Base-by-base conservation (phyloP, 2,329 filamentous ascomycete genomes). In the Dactylellina parvicollis region DNA sequence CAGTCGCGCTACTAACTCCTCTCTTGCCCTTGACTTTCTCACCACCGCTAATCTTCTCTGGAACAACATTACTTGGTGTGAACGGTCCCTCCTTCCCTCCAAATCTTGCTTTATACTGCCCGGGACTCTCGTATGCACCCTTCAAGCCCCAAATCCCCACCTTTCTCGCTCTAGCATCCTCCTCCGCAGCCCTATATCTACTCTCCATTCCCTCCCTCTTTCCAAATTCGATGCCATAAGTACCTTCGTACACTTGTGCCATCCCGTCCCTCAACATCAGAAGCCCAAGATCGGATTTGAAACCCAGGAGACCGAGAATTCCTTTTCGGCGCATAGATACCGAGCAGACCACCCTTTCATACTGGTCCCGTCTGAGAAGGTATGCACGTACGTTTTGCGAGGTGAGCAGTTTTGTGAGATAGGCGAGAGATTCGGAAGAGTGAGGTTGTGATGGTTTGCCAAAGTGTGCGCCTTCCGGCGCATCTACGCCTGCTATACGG, bases 401-500 rank as follows among this genome's bases (percentile, higher is more conserved):
- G 20, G 88, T 82, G 8, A 98, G 83, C 80, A 92, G 92, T 3
- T 82, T 82, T 14, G 86, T 88, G n/a, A 99, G 85, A 88, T 92
- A 98, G 16, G 86, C 82, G 57, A 94, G 84, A 5, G 95, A 92
- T 81, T 98, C 94, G 70, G 87, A 84, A 2, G 91, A 86, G 80
- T 88, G 92, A 0, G 93, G 94, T 81, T 99, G 95, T 8, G 89
- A 91, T 24, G 92, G 90, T 55, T 88, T 87, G 60, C 96, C 96
- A 81, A 97, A 99, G 81, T 99, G 95, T 7, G 93, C 89, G 64
- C 91, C 84, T 82, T 99, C 95, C 1, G 95, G 95, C 9, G 96
- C 95, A 81, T 99, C 95, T 61, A 99, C 83, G 54, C 95, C 95
- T 14, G 95, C 95, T 65, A 99, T 85, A 26, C 95, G 91, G 65